Conservation (phyloP, 768 basidiomycete species). For the Lactifluus subvellereus region DNA sequence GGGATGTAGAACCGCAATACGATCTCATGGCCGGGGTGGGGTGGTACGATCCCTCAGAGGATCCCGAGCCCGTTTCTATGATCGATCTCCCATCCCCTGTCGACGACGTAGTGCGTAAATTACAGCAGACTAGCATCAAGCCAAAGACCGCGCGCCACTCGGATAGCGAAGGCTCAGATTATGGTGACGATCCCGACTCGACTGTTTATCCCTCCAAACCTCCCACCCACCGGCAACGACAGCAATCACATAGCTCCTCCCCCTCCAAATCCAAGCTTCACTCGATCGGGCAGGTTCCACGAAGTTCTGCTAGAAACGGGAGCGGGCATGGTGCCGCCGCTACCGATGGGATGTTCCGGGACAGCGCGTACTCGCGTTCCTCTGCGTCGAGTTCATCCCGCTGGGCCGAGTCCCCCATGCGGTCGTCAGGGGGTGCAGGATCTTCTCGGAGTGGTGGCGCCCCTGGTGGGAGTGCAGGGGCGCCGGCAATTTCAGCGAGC, state of each 20-base stretch:
- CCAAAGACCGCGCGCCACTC: constrained; percentile 45
- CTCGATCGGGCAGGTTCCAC: constrained; percentile 9
- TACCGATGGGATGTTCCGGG: constrained; percentile 24
- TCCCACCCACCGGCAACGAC: constrained; percentile 14
- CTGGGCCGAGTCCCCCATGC: constrained; percentile 14
- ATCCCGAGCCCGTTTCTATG: constrained; percentile 27
- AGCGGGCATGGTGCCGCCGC: constrained; percentile 1
- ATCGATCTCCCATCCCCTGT: constrained; percentile 34
- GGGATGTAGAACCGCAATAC: constrained; percentile 53
- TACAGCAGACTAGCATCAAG: constrained; percentile 34
- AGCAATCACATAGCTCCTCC: constrained; percentile 26
- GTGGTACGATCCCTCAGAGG: constrained; percentile 27
- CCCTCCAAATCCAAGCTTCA: constrained; percentile 17
- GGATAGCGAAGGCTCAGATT: constrained; percentile 57
- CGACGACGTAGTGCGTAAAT: constrained; percentile 31
- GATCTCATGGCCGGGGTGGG: constrained; percentile 52
- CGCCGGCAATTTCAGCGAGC: constrained; percentile 67
- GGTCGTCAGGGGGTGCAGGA: constrained; percentile 39
- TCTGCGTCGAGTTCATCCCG: constrained; percentile 28
- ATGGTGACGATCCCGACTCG: constrained; percentile 30
- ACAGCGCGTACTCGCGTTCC: constrained; percentile 30
- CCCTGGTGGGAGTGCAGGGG: constrained; percentile 50
- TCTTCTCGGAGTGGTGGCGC: constrained; percentile 51
- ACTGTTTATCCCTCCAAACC: background rate
- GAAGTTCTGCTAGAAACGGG: background rate